Base-by-base conservation (phyloP, 768 basidiomycete species). In the Scleroderma citrinum region DNA sequence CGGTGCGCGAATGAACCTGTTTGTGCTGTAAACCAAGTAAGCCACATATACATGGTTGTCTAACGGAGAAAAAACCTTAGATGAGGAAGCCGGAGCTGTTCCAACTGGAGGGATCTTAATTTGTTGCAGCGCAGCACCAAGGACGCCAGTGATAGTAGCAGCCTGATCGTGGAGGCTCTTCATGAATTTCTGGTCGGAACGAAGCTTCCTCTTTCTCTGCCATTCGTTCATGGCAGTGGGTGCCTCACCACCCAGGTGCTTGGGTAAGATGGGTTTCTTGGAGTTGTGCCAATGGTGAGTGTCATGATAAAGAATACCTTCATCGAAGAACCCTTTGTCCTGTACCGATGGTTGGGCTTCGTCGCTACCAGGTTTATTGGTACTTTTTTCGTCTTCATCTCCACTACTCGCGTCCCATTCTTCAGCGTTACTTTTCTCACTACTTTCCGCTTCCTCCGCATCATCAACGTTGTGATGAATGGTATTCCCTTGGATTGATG, bases 141-240 rank as follows among this genome's bases (percentile, higher is more conserved):
- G 71, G 5, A 83, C 82, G 0, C 85, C 85, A 0, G 80, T 82
- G 49, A 87, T 59, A 1, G 82, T 83, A 34, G 74, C 76, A 10
- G 85, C 83, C 38, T 80, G 78, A 45, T 71, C 65, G 45, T 82
- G 81, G 48, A 87, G 57, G 12, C 58, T 66, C 29, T 71, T 65
- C 78, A 83, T 83, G 59, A 77, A 79, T 1, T 73, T 66, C 55
- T 87, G 85, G n/a, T 78, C 71, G 14, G 59, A 56, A 14, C 68
- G 63, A 39, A 78, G 65, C 42, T 57, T 61, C 54, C 61, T 70
- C 50, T 47, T 62, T 23, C 71, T 69, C 46, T 69, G 66, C 61
- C 70, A 56, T 47, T 61, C 69, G 42, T 71, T 67, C 29, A 54
- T 40, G 1, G 60, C 59, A 46, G 67, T 60, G 2, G 58, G 42